phyloP scores from a whole-genome alignment of 306 rosid genomes.

The Quercus berberidifolia region DNA sequence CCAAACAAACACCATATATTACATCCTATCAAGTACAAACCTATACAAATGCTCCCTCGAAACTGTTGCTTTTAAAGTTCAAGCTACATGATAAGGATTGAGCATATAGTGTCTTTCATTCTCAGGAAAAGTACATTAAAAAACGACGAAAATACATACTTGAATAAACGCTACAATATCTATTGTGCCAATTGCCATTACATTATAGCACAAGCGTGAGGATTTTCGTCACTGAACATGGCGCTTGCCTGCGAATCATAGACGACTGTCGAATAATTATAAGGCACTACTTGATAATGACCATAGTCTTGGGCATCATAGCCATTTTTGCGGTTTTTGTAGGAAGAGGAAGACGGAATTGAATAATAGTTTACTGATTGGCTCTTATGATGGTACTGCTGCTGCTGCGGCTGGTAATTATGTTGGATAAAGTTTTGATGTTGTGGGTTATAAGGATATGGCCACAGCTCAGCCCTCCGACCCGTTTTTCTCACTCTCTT shows the following conservation, averaged over 20 bases:
- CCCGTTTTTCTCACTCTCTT: constrained; percentile 59
- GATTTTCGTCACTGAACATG: constrained; percentile 70
- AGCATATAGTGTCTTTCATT: no score
- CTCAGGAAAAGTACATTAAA: no score
- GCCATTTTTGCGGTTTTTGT: constrained; percentile 40
- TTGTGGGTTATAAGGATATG: constrained; percentile 60
- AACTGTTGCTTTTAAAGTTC: no score
- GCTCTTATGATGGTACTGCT: not conserved
- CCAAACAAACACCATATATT: no score
- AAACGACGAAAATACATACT: no score
- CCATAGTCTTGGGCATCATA: constrained; percentile 32
- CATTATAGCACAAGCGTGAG: constrained; percentile 72
- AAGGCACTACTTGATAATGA: constrained; percentile 40
- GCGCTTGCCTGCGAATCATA: constrained; percentile 30
- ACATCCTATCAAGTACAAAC: no score
- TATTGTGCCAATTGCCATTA: constrained; percentile 7
- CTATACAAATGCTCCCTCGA: no score
- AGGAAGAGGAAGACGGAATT: constrained; percentile 24
- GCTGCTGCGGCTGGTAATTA: constrained; percentile 10
- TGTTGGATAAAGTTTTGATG: constrained; percentile 28
- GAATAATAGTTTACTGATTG: constrained; percentile 11
- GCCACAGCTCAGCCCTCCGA: constrained; percentile 67
- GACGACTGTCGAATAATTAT: constrained; percentile 23
- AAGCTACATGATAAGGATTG: no score
- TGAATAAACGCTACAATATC: not conserved